phyloP scores from a whole-genome alignment of 768 basidiomycete genomes.

The Hygrophorus russula region DNA sequence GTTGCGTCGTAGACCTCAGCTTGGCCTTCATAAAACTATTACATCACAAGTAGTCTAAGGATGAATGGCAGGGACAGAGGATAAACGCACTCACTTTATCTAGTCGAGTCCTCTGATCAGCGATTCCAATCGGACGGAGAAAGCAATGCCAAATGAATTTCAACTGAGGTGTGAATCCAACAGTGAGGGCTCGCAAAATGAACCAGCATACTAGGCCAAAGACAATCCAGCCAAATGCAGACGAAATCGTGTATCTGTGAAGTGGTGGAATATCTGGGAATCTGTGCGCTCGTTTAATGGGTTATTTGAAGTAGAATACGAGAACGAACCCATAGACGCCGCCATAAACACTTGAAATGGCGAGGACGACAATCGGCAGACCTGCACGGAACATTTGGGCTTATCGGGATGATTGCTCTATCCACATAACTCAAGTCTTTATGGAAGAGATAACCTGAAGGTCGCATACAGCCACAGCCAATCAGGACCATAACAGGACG shows the following conservation, averaged over 20 bases:
- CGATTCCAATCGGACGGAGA: slow-evolving; percentile 26
- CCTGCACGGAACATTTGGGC: no score
- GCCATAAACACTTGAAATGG: no score
- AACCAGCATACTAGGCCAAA: background rate
- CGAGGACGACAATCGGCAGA: no score
- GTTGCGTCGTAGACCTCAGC: slow-evolving; percentile 67
- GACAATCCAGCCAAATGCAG: background rate
- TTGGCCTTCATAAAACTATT: slow-evolving; percentile 54
- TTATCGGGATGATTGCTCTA: no score
- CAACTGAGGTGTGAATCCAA: slow-evolving; percentile 25
- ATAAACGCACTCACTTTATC: slow-evolving; percentile 29
- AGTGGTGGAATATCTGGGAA: slow-evolving; percentile 1
- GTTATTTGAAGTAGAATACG: background rate
- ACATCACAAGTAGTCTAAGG: background rate
- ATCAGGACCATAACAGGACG: background rate
- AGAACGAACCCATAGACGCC: no score
- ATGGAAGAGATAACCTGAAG: no score
- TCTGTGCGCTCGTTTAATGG: background rate
- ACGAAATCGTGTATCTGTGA: background rate
- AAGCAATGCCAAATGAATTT: slow-evolving; percentile 43
- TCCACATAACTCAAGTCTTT: no score
- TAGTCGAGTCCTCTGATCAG: slow-evolving; percentile 31
- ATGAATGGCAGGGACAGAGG: background rate
- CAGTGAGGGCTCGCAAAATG: slow-evolving; percentile 7
- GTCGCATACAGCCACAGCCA: background rate